phyloP scores from a whole-genome alignment of 805 yeast genomes.

The Monosporozyma servazzii region DNA sequence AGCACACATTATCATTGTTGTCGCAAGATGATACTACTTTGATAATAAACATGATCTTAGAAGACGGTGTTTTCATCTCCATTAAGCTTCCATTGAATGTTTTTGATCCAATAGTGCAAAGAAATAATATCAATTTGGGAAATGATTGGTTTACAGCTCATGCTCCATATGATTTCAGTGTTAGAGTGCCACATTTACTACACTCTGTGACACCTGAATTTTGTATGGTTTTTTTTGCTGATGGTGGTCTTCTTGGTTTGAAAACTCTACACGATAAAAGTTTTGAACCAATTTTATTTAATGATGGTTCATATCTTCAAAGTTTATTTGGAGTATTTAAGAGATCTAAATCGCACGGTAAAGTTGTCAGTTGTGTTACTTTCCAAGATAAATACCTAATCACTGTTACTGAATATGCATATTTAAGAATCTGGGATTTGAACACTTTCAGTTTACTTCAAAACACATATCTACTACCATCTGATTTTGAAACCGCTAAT shows the following conservation, averaged over 20 bases:
- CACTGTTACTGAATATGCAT: constrained; percentile 22
- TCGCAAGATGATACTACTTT: constrained; percentile 2
- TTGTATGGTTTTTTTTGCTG: constrained; percentile 52
- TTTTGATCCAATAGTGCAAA: constrained; percentile 8
- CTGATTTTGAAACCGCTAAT: constrained; percentile 8
- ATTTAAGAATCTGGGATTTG: constrained; percentile 27
- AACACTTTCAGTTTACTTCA: constrained; percentile 10
- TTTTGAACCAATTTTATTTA: constrained; percentile 42
- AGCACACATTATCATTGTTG: constrained; percentile 16
- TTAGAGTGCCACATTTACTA: constrained; percentile 47
- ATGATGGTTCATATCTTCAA: constrained; percentile 42
- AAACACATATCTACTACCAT: constrained; percentile 14
- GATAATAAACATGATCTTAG: constrained; percentile 18
- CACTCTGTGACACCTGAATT: constrained; percentile 37
- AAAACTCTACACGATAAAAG: constrained; percentile 15
- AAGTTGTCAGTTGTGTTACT: constrained; percentile 17
- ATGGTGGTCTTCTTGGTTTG: constrained; percentile 68
- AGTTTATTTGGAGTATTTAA: constrained; percentile 27
- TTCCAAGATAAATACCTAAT: constrained; percentile 17
- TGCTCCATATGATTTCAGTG: constrained; percentile 55
- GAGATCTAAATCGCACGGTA: constrained; percentile 9
- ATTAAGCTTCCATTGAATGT: constrained; percentile 19
- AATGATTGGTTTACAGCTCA: constrained; percentile 57
- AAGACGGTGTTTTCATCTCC: constrained; percentile 19
- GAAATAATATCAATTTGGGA: constrained; percentile 2